Conservation (phyloP, 73 alveolate genomes). For the Symbiodinium natans region DNA sequence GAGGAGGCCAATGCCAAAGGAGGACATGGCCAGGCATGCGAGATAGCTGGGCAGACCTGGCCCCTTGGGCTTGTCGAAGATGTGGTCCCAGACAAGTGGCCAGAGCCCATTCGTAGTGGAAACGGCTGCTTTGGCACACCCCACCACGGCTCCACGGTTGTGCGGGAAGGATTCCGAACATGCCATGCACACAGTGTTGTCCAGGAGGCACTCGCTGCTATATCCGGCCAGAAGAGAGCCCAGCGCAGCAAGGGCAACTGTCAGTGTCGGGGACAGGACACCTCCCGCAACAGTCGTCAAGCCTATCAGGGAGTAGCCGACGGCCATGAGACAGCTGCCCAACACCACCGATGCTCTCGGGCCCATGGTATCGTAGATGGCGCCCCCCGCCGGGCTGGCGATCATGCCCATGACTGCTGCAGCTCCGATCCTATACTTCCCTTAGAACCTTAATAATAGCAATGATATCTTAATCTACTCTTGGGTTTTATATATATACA, state of each 20-base stretch:
- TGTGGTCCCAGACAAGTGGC: not conserved
- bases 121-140: not conserved
- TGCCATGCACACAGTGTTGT: conserved; percentile 74
- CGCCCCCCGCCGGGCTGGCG: conserved; percentile 27
- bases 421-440: too few relatives aligned
- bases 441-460: too few relatives aligned
- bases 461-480: not conserved
- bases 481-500: not conserved
- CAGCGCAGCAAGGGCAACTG: not conserved
- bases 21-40: not conserved
- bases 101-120: not conserved
- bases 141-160: conserved; percentile 29
- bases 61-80: not conserved
- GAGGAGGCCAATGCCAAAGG: conserved; percentile 8
- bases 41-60: conserved; percentile 4
- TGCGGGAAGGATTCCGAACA: conserved; percentile 57
- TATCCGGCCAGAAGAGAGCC: conserved; percentile 46
- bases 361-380: conserved; percentile 7
- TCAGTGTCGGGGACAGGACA: not conserved
- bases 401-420: conserved; percentile 12
- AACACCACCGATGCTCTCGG: conserved; percentile 1
- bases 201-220: conserved; percentile 44
- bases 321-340: conserved; percentile 24
- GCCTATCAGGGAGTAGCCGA: conserved; percentile 35
- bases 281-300: too few relatives aligned